Evolutionary conservation across 805 yeast species (phyloP).

Genomic region (Millerozyma acaciae): DNA sequence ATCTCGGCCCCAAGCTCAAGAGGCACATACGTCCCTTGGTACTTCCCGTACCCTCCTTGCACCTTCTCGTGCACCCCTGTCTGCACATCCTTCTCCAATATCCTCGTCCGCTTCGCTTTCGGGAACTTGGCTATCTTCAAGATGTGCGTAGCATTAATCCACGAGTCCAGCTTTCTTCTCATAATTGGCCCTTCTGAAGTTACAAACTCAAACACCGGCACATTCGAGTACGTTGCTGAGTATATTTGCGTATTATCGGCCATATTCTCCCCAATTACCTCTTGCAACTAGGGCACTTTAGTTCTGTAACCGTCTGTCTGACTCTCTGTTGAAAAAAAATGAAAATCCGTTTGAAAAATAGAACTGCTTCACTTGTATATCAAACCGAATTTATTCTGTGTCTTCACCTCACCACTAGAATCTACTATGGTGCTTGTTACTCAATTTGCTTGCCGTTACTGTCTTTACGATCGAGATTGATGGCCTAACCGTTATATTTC

Average conservation of each 20-base stretch:
- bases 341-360: too few species aligned
- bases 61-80: constrained; percentile 66
- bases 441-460: too few species aligned
- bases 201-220: constrained; percentile 64
- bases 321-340: too few species aligned
- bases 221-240: constrained; percentile 73
- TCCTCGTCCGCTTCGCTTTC: constrained; percentile 57
- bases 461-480: too few species aligned
- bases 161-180: constrained; percentile 60
- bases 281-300: too few species aligned
- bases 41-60: constrained; percentile 72
- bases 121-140: constrained; percentile 66
- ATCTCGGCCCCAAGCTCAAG: constrained; percentile 37
- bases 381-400: too few species aligned
- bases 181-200: constrained; percentile 68
- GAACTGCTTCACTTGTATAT: too few species aligned
- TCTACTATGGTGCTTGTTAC: too few species aligned
- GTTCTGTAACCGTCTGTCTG: too few species aligned
- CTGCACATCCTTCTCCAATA: constrained; percentile 60
- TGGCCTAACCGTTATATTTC: too few species aligned
- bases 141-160: constrained; percentile 71
- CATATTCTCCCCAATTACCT: too few species aligned
- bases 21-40: constrained; percentile 50
- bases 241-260: constrained; percentile 41
- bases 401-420: too few species aligned